Evolutionary conservation across 768 basidiomycete species (phyloP).

Genomic region (Podaxis sp.): DNA sequence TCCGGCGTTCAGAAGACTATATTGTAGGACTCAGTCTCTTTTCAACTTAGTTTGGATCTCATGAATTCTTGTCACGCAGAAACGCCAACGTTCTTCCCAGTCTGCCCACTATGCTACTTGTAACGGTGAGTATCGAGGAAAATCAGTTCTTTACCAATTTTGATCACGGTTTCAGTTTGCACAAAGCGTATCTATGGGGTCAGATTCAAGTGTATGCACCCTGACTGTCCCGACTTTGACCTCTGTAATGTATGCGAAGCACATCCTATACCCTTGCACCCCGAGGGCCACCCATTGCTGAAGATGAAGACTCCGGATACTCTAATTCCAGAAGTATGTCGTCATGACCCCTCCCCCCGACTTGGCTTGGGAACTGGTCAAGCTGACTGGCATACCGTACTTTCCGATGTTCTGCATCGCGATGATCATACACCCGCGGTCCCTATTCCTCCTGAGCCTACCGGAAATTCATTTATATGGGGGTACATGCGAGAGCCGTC

Average conservation of each 20-base stretch:
- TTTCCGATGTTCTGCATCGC: background rate
- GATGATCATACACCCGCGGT: background rate
- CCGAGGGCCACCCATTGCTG: conserved; percentile 65
- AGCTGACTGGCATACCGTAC: background rate
- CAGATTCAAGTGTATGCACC: conserved; percentile 68
- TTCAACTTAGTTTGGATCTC: background rate
- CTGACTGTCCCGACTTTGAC: conserved; percentile 77
- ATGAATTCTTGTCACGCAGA: conserved; percentile 20
- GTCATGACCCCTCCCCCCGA: background rate
- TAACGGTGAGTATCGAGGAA: conserved; percentile 41
- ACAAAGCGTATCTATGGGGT: conserved; percentile 7
- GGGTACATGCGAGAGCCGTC: conserved; percentile 7
- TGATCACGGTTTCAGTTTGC: conserved; percentile 11
- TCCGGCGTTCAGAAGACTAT: conserved; percentile 53
- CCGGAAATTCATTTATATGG: conserved; percentile 9
- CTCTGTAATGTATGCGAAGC: conserved; percentile 80
- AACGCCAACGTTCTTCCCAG: conserved; percentile 18
- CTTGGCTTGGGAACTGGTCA: background rate
- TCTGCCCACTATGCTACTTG: conserved; percentile 59
- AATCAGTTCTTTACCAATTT: conserved; percentile 10
- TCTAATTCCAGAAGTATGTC: conserved; percentile 35
- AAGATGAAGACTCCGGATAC: conserved; percentile 64
- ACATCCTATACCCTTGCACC: conserved; percentile 75
- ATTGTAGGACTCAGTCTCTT: conserved; percentile 43
- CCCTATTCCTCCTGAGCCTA: background rate